Conservation (phyloP, 2,329 filamentous ascomycete species). For the Claviceps humidiphila region DNA sequence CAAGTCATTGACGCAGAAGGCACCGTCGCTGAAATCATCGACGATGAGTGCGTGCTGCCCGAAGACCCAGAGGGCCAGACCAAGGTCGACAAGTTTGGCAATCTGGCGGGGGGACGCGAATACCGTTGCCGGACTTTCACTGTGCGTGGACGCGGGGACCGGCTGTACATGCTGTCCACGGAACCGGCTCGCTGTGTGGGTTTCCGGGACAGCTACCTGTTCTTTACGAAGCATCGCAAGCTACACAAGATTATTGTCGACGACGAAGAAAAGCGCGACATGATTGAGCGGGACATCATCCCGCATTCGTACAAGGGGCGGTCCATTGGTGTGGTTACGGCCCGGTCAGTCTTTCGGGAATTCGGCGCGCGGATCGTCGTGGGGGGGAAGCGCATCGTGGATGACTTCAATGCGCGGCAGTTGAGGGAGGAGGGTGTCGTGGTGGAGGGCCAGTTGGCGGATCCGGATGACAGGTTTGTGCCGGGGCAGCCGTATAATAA, state of each 20-base stretch:
- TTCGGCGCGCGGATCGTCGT: conserved; percentile 93
- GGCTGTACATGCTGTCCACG: conserved; percentile 96
- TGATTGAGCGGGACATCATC: conserved; percentile 91
- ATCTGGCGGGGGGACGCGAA: conserved; percentile 70
- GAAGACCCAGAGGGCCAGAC: conserved; percentile 79
- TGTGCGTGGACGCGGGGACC: conserved; percentile 66
- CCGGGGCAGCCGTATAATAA: conserved; percentile 86
- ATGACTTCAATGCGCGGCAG: conserved; percentile 77
- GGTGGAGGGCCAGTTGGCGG: conserved; percentile 72
- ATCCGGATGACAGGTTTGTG: conserved; percentile 72
- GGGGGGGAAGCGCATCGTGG: conserved; percentile 69
- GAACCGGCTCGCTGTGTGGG: conserved; percentile 93
- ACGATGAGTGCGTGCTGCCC: conserved; percentile 84
- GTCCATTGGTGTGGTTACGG: conserved; percentile 91
- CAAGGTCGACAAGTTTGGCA: conserved; percentile 84
- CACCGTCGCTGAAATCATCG: conserved; percentile 75
- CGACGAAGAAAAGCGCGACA: conserved; percentile 90
- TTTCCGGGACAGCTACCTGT: conserved; percentile 94
- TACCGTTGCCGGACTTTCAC: conserved; percentile 95
- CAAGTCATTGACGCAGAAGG: conserved; percentile 90
- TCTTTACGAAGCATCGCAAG: conserved; percentile 95
- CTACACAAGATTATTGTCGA: conserved; percentile 97
- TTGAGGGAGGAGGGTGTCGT: conserved; percentile 64
- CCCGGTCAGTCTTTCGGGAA: conserved; percentile 90
- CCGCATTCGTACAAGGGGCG: conserved; percentile 98